These are phyloP conservation scores for Domatiomyces catenatus DNA, from an alignment of 2,329 filamentous ascomycete genomes.

Conservation along the genomic window DNA sequence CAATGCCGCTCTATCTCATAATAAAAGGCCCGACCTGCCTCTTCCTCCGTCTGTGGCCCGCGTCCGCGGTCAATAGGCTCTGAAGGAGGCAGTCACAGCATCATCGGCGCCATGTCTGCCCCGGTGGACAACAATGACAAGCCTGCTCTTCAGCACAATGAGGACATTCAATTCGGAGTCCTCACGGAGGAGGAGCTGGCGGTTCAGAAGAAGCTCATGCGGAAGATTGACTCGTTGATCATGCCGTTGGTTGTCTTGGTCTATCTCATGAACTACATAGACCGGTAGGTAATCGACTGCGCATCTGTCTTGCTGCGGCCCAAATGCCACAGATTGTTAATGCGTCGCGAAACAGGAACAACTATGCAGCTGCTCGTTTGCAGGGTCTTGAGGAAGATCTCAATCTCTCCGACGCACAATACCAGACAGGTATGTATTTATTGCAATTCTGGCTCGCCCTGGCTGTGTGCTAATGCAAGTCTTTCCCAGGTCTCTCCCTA, in stretches of 20 bases:
- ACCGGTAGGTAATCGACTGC: conserved; percentile 21
- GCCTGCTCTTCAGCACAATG: conserved; percentile 10
- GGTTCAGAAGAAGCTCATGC: conserved; percentile 25
- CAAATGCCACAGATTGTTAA: background rate
- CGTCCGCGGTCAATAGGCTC: background rate
- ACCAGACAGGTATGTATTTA: conserved; percentile 23
- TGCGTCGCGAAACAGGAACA: conserved; percentile 24
- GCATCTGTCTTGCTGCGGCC: background rate
- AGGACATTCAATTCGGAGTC: conserved; percentile 11
- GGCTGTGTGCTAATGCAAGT: background rate
- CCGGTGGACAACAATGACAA: conserved; percentile 13
- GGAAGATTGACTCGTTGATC: conserved; percentile 23
- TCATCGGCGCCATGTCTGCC: background rate
- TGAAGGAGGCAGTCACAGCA: background rate
- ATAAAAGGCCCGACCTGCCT: background rate
- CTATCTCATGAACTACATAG: conserved; percentile 32
- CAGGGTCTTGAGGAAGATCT: conserved; percentile 29
- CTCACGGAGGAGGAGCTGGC: conserved; percentile 21
- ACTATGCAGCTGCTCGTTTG: conserved; percentile 30
- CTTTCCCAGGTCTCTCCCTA: conserved; percentile 23
- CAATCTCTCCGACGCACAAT: conserved; percentile 22
- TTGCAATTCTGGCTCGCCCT: background rate
- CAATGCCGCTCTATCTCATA: background rate
- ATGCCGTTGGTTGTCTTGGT: conserved; percentile 40
- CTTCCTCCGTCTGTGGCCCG: background rate